Conservation (phyloP, 2,329 filamentous ascomycete genomes). For the Aspergillus latus region DNA sequence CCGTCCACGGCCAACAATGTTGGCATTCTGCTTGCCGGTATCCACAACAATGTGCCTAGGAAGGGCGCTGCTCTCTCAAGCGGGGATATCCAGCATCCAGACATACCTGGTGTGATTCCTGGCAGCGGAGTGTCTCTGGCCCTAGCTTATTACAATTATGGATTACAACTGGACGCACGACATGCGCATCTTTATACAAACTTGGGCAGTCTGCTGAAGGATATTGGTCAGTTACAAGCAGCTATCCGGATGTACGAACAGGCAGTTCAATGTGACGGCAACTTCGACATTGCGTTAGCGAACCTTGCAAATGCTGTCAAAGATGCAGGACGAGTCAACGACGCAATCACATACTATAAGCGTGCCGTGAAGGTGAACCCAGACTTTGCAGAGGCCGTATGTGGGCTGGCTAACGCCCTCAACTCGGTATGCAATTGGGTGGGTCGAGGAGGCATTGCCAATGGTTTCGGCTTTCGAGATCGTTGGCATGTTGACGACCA, state of each 20-base stretch:
- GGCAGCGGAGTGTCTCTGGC: slow-evolving; percentile 87
- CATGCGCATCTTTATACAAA: slow-evolving; percentile 98
- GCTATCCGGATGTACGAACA: slow-evolving; percentile 98
- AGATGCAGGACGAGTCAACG: slow-evolving; percentile 86
- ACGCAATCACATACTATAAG: slow-evolving; percentile 89
- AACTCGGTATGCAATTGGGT: slow-evolving; percentile 97
- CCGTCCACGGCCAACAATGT: slow-evolving; percentile 98
- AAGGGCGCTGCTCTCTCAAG: slow-evolving; percentile 37
- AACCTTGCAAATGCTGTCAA: slow-evolving; percentile 98
- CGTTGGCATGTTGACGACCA: slow-evolving; percentile 89
- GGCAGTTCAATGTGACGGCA: slow-evolving; percentile 86
- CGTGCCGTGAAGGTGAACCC: slow-evolving; percentile 89
- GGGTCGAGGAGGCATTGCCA: slow-evolving; percentile 79
- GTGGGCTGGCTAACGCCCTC: slow-evolving; percentile 87
- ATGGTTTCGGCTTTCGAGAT: slow-evolving; percentile 72
- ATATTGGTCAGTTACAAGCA: slow-evolving; percentile 86
- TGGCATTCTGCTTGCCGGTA: slow-evolving; percentile 90
- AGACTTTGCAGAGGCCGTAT: slow-evolving; percentile 94
- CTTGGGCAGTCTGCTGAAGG: slow-evolving; percentile 89
- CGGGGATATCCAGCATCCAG: slow-evolving; percentile 44
- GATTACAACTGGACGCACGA: slow-evolving; percentile 76
- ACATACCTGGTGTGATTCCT: slow-evolving; percentile 74
- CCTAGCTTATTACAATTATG: slow-evolving; percentile 93
- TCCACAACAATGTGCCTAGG: slow-evolving; percentile 66
- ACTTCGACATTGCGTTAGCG: slow-evolving; percentile 93